Conservation (phyloP, 192 early-diverging fungal species). For the Pecoramyces ruminantium region DNA sequence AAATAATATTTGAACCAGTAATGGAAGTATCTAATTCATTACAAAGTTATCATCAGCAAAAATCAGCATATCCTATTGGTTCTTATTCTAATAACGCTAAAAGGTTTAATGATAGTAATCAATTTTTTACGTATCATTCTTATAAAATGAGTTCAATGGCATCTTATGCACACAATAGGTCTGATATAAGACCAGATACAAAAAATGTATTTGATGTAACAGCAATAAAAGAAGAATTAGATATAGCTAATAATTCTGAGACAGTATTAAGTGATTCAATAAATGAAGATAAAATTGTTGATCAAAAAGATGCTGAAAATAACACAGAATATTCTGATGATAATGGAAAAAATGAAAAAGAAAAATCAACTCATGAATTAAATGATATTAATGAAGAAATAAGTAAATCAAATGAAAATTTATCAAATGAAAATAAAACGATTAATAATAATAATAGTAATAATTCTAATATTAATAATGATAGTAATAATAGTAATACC, state of each 20-base stretch:
- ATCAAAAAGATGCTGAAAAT: background rate
- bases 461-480: too few relatives aligned
- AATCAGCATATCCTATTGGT: background rate
- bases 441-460: background rate
- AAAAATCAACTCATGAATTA: background rate
- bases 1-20: background rate
- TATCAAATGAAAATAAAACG: background rate
- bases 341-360: background rate
- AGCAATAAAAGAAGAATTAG: background rate
- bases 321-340: background rate
- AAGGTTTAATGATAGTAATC: background rate
- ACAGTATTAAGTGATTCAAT: background rate
- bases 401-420: background rate
- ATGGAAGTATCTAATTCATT: background rate
- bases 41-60: background rate
- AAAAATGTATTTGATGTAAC: background rate
- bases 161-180: background rate
- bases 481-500: too few relatives aligned
- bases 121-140: background rate
- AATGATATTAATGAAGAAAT: background rate
- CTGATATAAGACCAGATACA: background rate
- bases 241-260: background rate
- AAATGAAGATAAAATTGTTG: background rate
- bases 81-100: background rate
- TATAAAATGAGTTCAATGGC: background rate